Evolutionary conservation across 129 eudicot species (phyloP), one percentile per base, ranked within the genome.

Genomic region (Oenanthe sinensis): DNA sequence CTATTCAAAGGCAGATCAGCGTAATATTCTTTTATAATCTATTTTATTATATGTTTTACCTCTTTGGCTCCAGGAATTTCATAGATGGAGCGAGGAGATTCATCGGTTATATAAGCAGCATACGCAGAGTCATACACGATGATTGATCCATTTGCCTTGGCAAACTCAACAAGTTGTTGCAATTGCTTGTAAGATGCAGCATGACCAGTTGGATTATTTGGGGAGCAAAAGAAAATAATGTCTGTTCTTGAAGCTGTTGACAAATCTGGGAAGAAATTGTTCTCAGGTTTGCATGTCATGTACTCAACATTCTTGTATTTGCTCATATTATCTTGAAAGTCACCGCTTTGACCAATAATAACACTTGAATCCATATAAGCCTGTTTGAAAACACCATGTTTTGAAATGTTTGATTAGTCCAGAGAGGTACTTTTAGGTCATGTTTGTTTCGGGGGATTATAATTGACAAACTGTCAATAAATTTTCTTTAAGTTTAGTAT

Each of bases 161-260:
- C 97, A 78, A 93, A 91, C 28, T 89, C 83, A 28, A 93, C 96
- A 4, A 93, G 88, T 17, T 77, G 84, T 48, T 82, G 72, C 75
- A 93, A 83, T 78, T 93, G 93, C 54, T 89, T 83, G 75, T 85
- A 73, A 1, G 98, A 81, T 44, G 97, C 91, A 58, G 97, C 95
- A 80, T 89, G 91, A 7, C 98, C 98, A 13, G 97, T 89, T 19
- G 98, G 98, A 86, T 93, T 93, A 82, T 93, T 93, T n/a, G 98
- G 96, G 69, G 96, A 89, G 79, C 98, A 93, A 63, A 93, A 93
- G 85, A 89, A 93, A 30, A 93, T 91, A 47, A 93, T 74, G 79
- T 93, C 97, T 17, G 98, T 93, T 84, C 96, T 86, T 62, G 88
- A 44, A 74, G 88, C 81, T 24, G 76, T 87, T 33, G 91, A 82